Evolutionary conservation across 1,139 yeast genomes (phyloP), one percentile per base, ranked within the genome.

Genomic region (Nakaseomyces bracarensis): DNA sequence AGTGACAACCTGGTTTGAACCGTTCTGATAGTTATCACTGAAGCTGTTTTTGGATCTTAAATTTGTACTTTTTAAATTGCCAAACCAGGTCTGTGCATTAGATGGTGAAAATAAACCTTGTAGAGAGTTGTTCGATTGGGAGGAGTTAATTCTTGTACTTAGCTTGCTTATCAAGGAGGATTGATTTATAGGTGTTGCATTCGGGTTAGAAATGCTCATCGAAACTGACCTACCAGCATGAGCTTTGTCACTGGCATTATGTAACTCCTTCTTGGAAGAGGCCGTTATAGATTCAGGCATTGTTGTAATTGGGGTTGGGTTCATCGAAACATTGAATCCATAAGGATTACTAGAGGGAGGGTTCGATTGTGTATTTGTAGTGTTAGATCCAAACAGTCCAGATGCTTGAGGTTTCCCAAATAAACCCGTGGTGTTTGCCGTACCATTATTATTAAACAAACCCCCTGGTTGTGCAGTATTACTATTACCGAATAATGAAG

Each of bases 241-340:
- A 26, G 3, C 30, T 14, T 33, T 33, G 4, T 33, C 26, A 33
- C 15, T 31, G 18, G 18, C 25, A 14, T 16, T 16, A 11, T 15
- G 11, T 4, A 22, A n/a, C 19, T 20, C 25, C n/a, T 22, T 29
- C 20, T 26, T 40, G 22, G 14, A 15, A 22, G 21, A 18, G 10
- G 20, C 19, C 9, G 69, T 65, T 14, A 67, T 54, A 2, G 71
- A 58, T 36, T 61, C 64, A 14, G 71, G 71, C 55, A 67, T 58
- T 11, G 54, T 60, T n/a, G 60, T 57, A 19, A 63, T 51, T 26
- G 53, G 48, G 5, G 45, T 37, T 3, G 52, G 36, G 30, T 51
- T 49, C 34, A 56, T 58, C 15, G 42, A 46, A 10, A 57, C 39
- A 26, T 56, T 51, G 15, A 60, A 38, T 5, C 65, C 65, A 42